These are phyloP conservation scores for Calonectria honghensis DNA, from an alignment of 2,329 filamentous ascomycete species.

Conservation along the genomic window DNA sequence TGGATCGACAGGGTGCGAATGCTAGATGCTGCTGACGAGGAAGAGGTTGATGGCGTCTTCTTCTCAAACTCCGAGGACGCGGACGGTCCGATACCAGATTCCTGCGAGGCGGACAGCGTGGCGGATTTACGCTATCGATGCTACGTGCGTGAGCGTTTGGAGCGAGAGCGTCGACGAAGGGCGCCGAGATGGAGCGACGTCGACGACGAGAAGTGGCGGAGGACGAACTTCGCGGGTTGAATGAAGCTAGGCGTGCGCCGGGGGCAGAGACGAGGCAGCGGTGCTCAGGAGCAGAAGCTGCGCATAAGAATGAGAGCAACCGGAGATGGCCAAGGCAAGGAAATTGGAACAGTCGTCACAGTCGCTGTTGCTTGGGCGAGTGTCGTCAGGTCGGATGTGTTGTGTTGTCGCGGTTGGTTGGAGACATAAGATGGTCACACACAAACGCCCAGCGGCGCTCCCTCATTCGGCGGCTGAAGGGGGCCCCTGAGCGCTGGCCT, in stretches of 20 bases:
- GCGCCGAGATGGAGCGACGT: conserved; percentile 35
- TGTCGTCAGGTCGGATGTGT: conserved; percentile 13
- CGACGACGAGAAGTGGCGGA: conserved; percentile 39
- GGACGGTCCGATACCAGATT: conserved; percentile 59
- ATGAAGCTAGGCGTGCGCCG: conserved; percentile 24
- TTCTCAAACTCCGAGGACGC: conserved; percentile 60
- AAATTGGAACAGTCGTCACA: conserved; percentile 32
- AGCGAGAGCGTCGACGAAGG: conserved; percentile 1
- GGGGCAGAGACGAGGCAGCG: conserved; percentile 17
- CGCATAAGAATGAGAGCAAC: conserved; percentile 5
- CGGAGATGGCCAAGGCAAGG: conserved; percentile 20
- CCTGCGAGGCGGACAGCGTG: conserved; percentile 62
- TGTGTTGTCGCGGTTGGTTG: conserved; percentile 30
- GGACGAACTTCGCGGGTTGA: conserved; percentile 42
- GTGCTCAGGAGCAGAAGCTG: conserved; percentile 14
- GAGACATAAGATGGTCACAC: conserved; percentile 39
- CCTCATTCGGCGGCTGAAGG: conserved; percentile 52
- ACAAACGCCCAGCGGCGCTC: conserved; percentile 42
- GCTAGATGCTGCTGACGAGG: conserved; percentile 51
- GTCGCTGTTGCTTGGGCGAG: conserved; percentile 31
- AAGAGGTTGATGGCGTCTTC: conserved; percentile 56
- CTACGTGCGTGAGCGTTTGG: conserved; percentile 42
- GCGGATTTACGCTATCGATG: conserved; percentile 56
- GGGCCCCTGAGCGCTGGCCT: conserved; percentile 52
- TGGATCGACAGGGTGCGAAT: conserved; percentile 53